Evolutionary conservation across 352 stramenopile genomes (phyloP), one percentile per base, ranked within the genome.

Genomic region (Globisporangium recalcitrans): DNA sequence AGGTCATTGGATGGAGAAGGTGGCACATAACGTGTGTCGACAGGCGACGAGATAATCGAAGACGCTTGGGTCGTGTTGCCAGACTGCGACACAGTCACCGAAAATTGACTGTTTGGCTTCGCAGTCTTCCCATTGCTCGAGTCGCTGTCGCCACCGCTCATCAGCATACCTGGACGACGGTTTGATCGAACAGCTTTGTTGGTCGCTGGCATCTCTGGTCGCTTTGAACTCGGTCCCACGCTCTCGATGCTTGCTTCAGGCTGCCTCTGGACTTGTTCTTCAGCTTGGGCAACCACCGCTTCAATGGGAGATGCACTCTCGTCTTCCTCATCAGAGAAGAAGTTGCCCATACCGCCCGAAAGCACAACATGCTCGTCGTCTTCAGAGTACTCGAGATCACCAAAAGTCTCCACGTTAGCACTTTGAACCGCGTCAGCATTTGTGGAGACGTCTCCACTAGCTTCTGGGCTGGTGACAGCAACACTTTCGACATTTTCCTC

Each of bases 1-100:
- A 90, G 67, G 10, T 82, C 74, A 52, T 82, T 80, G 6, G 48
- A 40, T 10, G 57, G 38, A 13, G 58, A 59, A 11, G 38, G 31
- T 31, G 31, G 36, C 16, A 34, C 21, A 19, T 21, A 49, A 16
- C 29, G 51, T 21, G 24, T 27, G 4, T 52, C 47, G 19, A 16
- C 52, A 36, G 52, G 52, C 8, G 52, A 44, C 16, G 32, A 47
- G 4, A 58, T 8, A 14, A 32, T 58, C 31, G 52, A 58, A 3
- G 52, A 58, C 4, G 31, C 52, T 19, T 58, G 31, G 52, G 34
- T 46, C 3, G 32, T 40, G 36, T 26, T 42, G 4, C 27, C 40
- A n/a, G 55, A 62, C 36, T 62, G 44, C 4, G 29, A 32, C 51
- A 42, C 19, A 5, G 16, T 56, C 19, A 44, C 36, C 14, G 36